Base-by-base conservation (phyloP, 2,329 filamentous ascomycete species). In the Pezicula rhizophila region DNA sequence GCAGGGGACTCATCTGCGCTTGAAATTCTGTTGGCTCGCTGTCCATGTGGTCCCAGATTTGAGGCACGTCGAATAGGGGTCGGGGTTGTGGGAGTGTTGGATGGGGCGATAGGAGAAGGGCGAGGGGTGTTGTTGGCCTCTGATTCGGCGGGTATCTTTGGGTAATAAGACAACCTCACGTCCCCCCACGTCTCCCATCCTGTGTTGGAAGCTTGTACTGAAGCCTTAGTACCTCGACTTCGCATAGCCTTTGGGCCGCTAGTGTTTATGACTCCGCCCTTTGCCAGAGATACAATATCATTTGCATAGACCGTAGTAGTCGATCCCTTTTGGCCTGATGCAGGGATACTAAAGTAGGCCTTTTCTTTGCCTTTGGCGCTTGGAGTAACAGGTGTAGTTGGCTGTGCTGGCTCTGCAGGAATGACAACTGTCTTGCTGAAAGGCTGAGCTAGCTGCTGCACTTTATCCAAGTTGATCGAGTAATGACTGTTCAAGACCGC, bases 401-500 rank as follows among this genome's bases (percentile, higher is more conserved):
- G 68, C 5, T 77, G 68, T 5, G 69, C 61, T 14, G 77, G 64
- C 51, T 73, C 79, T 35, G 73, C 63, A 20, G 66, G 51, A 23
- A 64, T 56, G 8, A 80, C 73, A 2, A 78, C 75, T 1, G 82
- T 87, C 68, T 89, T 95, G 41, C 84, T 75, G 63, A 97, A 95
- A 6, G 92, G 89, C 50, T 83, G 72, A 5, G 92, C 85, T 46
- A 99, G 74, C 67, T 89, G 88, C 56, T 91, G 86, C 46, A 99
- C 80, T 57, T 87, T 86, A 53, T 96, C 90, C 5, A 87, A 72
- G 53, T 84, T 79, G 57, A 87, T 84, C 58, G 85, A 84, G 68
- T 87, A 99, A 68, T 99, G 93, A 54, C 90, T 91, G 20, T 84
- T 80, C 45, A 96, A 74, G 43, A 96, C 72, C 26, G 83, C 82